These are phyloP conservation scores for Helenozyma rhizophorensis DNA, from an alignment of 805 yeast species.

Conservation along the genomic window DNA sequence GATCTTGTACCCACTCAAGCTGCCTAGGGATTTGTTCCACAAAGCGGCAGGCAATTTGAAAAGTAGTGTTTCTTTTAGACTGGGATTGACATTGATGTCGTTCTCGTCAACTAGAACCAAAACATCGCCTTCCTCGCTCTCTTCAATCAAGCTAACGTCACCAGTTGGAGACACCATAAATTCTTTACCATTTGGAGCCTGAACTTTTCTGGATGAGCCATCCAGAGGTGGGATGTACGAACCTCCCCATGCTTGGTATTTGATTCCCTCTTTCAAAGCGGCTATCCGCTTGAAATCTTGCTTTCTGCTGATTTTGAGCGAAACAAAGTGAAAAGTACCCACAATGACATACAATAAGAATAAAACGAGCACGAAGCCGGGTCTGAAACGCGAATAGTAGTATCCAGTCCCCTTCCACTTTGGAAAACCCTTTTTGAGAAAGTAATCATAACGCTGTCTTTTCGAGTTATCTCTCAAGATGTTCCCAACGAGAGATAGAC, in stretches of 20 bases:
- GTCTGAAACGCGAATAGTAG: conserved; percentile 64
- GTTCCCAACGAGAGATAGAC: conserved; percentile 71
- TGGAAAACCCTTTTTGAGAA: conserved; percentile 81
- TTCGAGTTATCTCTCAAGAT: conserved; percentile 56
- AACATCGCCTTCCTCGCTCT: conserved; percentile 27
- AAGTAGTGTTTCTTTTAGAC: conserved; percentile 45
- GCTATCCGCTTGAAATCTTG: conserved; percentile 59
- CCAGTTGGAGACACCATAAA: conserved; percentile 58
- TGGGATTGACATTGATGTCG: conserved; percentile 44
- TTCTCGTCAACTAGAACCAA: conserved; percentile 39
- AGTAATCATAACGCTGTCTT: conserved; percentile 76
- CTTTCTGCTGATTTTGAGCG: conserved; percentile 48
- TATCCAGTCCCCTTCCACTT: conserved; percentile 67
- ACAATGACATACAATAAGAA: conserved; percentile 47
- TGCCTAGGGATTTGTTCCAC: conserved; percentile 47
- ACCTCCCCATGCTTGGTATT: conserved; percentile 52
- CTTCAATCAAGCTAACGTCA: conserved; percentile 44
- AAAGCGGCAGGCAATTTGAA: conserved; percentile 37
- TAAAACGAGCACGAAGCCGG: conserved; percentile 52
- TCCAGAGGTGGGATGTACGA: conserved; percentile 48
- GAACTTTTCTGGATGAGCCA: conserved; percentile 43
- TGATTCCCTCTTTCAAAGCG: conserved; percentile 47
- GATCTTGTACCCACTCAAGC: conserved; percentile 14
- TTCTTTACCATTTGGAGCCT: conserved; percentile 43
- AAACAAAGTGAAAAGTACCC: conserved; percentile 54